Evolutionary conservation across 1,284 basidiomycete species (phyloP).

Genomic region (Grifola frondosa): DNA sequence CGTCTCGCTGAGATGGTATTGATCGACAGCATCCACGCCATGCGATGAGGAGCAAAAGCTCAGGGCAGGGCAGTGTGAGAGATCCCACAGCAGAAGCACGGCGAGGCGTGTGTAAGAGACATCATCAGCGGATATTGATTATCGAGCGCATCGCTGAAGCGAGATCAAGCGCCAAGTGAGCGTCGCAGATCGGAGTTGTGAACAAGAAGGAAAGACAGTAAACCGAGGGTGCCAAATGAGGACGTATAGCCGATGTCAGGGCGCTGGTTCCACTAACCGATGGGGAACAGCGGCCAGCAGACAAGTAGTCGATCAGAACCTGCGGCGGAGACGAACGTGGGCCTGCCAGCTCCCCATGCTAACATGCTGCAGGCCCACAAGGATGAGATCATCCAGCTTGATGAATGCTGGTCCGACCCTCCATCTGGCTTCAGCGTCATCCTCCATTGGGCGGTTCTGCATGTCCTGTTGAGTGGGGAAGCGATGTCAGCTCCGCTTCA

Average conservation of each 20-base stretch:
- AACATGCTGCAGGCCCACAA: conserved; percentile 76
- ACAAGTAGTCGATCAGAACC: conserved; percentile 8
- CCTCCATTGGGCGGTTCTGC: conserved; percentile 50
- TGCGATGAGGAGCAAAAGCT: too few relatives aligned
- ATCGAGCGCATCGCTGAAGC: too few relatives aligned
- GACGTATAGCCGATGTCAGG: not conserved
- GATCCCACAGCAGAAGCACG: too few relatives aligned
- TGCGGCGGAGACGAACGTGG: conserved; percentile 53
- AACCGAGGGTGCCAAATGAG: not conserved
- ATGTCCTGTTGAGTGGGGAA: conserved; percentile 50
- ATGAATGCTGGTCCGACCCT: conserved; percentile 57
- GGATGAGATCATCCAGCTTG: conserved; percentile 59
- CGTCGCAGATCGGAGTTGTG: not conserved
- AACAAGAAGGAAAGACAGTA: not conserved
- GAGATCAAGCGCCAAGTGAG: too few relatives aligned
- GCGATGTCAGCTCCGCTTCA: not conserved
- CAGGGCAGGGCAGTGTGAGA: too few relatives aligned
- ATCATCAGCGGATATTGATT: too few relatives aligned
- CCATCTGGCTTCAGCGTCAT: conserved; percentile 58
- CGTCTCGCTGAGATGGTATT: too few relatives aligned
- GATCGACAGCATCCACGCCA: too few relatives aligned
- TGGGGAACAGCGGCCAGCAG: too few relatives aligned
- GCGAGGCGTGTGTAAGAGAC: too few relatives aligned
- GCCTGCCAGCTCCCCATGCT: conserved; percentile 79
- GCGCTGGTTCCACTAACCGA: not conserved